phyloP scores from a whole-genome alignment of 148 eudicot genomes.

The Amaranthus palmeri region DNA sequence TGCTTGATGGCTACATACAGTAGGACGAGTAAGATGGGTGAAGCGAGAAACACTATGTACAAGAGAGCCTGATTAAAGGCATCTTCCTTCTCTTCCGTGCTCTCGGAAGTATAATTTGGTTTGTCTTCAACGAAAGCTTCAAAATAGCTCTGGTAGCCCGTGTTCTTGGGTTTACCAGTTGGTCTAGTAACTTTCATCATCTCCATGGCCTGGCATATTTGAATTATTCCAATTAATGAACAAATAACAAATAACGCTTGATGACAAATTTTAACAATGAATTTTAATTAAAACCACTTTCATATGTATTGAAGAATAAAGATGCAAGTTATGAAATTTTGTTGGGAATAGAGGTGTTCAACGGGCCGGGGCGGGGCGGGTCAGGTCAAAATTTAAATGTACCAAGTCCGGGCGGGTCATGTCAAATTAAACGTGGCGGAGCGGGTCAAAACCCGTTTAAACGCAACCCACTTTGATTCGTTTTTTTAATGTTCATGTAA shows the following conservation, averaged over 20 bases:
- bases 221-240: conserved; percentile 2
- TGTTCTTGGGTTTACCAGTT: conserved; percentile 31
- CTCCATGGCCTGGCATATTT: conserved; percentile 80
- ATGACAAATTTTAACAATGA: too few species aligned
- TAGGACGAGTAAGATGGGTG: conserved; percentile 62
- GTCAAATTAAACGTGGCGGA: too few species aligned
- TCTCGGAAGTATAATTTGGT: conserved; percentile 26
- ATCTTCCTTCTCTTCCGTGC: conserved; percentile 41
- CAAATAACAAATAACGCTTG: not conserved
- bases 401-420: too few species aligned
- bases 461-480: too few species aligned
- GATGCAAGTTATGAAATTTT: too few species aligned
- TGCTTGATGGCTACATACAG: conserved; percentile 49
- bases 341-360: too few species aligned
- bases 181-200: conserved; percentile 60
- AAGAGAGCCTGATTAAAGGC: conserved; percentile 45
- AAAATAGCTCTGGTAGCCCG: conserved; percentile 63
- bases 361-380: too few species aligned
- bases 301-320: too few species aligned
- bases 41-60: conserved; percentile 54
- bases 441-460: too few species aligned
- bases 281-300: too few species aligned
- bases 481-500: too few species aligned
- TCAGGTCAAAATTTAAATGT: too few species aligned
- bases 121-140: conserved; percentile 73